Evolutionary conservation across 1,284 basidiomycete species (phyloP).

Genomic region (Irpex sp.): DNA sequence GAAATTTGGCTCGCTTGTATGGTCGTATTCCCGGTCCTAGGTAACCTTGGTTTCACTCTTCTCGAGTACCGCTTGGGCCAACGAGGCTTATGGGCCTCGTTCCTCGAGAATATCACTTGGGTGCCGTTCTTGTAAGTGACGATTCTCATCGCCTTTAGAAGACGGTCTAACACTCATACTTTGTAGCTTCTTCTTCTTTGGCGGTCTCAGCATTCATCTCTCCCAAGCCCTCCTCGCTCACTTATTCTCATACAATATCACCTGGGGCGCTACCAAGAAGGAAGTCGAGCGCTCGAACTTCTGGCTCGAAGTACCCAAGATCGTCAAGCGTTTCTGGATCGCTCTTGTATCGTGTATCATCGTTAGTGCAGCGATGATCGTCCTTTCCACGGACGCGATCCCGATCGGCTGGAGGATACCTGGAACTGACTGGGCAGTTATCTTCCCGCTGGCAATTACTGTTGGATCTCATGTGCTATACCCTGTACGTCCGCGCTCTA

Average conservation of each 20-base stretch:
- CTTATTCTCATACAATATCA: constrained; percentile 79
- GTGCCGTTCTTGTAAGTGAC: constrained; percentile 69
- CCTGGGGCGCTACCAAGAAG: constrained; percentile 75
- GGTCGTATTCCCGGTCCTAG: constrained; percentile 69
- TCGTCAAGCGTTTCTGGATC: constrained; percentile 67
- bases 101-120: constrained; percentile 68
- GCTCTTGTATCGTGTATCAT: constrained; percentile 50
- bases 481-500: constrained; percentile 41
- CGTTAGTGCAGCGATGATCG: constrained; percentile 43
- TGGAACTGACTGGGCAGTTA: constrained; percentile 58
- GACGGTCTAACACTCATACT: constrained; percentile 8
- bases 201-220: constrained; percentile 71
- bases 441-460: constrained; percentile 61
- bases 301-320: constrained; percentile 81
- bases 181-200: constrained; percentile 78
- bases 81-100: constrained; percentile 44
- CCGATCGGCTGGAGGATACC: constrained; percentile 60
- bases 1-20: constrained; percentile 74
- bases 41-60: constrained; percentile 65
- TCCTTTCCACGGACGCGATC: constrained; percentile 47
- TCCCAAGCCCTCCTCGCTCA: constrained; percentile 74
- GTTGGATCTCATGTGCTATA: constrained; percentile 62
- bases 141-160: constrained; percentile 3
- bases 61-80: constrained; percentile 75
- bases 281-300: constrained; percentile 81